Evolutionary conservation across 2,329 filamentous ascomycete species (phyloP), one percentile per base, ranked within the genome.

Genomic region (Trichoderma afroharzianum): DNA sequence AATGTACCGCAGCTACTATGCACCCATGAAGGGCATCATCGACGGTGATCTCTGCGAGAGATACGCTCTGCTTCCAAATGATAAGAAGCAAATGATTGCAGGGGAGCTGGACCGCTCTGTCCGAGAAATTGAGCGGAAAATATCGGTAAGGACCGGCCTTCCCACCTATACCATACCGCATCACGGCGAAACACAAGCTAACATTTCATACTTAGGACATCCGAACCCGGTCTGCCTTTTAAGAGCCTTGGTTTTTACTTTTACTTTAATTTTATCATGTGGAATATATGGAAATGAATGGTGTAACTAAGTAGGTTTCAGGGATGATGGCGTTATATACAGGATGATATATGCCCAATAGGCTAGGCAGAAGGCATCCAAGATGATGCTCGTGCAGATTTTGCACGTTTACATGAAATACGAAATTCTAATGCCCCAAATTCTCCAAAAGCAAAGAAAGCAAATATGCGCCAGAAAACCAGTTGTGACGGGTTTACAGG

Each of bases 31-130:
- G 86, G 95, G 95, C 9, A 91, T 97, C 32, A 97, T 99, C 77
- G 96, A 99, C 81, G 96, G 96, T 32, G 96, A 99, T 82, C 85
- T 99, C 53, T 97, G 96, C 77, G 96, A 99, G 85, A 89, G 94
- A 76, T 99, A 94, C 82, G 89, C 94, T 72, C 83, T 96, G 72
- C 85, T 99, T 73, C 88, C 92, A 30, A 92, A 91, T 76, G 95
- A 98, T 77, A 95, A 93, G 85, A 97, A 98, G 86, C 91, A 94
- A 82, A 94, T 95, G 89, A 97, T 99, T 84, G 95, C 95, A 2
- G 94, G 88, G 64, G 95, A 98, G 82, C 82, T 98, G 76, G 96
- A 98, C 82, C 91, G 96, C 72, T 95, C 93, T 55, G 91, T 98
- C 70, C 85, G 94, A 76, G 93, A 98, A 82, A 96, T 99, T 78